Evolutionary conservation across 768 basidiomycete genomes (phyloP).

Genomic region (Pulveroboletus frians): DNA sequence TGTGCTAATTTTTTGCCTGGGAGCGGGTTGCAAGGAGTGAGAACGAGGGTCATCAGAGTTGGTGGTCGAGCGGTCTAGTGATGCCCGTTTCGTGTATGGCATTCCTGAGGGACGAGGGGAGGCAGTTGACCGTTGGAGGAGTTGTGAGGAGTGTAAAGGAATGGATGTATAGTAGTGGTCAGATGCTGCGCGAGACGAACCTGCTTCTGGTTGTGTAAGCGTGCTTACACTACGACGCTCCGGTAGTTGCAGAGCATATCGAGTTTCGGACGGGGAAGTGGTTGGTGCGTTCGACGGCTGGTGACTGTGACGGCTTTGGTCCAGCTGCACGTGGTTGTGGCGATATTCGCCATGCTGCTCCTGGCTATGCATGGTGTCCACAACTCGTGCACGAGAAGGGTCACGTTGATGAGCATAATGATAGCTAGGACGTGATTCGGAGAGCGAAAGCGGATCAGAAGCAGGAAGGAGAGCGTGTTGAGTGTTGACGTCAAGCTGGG

Average conservation of each 20-base stretch:
- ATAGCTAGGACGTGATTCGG: conserved; percentile 27
- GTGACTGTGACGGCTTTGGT: conserved; percentile 9
- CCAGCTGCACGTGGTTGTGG: conserved; percentile 21
- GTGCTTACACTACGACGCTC: conserved; percentile 13
- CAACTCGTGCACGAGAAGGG: conserved; percentile 24
- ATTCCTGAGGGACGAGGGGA: conserved; percentile 13
- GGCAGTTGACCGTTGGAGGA: conserved; percentile 19
- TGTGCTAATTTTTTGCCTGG: conserved; percentile 19
- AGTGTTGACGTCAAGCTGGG: conserved; percentile 29
- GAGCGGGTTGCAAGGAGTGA: conserved; percentile 6
- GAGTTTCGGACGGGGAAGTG: conserved; percentile 16
- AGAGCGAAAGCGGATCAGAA: conserved; percentile 29
- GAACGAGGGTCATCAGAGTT: conserved; percentile 13
- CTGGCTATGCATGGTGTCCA: conserved; percentile 21
- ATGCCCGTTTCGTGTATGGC: conserved; percentile 22
- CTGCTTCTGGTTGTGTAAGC: conserved; percentile 18
- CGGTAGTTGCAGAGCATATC: conserved; percentile 15
- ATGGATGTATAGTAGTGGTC: conserved; percentile 16
- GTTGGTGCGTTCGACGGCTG: conserved; percentile 18
- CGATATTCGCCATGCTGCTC: conserved; percentile 27
- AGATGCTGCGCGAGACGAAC: conserved; percentile 11
- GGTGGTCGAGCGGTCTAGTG: conserved; percentile 1
- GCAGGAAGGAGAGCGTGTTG: conserved; percentile 21
- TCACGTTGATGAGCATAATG: conserved; percentile 25
- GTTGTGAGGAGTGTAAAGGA: conserved; percentile 11